Evolutionary conservation across 1,284 basidiomycete genomes (phyloP), one percentile per base, ranked within the genome.

Genomic region (Inonotus hispidus): DNA sequence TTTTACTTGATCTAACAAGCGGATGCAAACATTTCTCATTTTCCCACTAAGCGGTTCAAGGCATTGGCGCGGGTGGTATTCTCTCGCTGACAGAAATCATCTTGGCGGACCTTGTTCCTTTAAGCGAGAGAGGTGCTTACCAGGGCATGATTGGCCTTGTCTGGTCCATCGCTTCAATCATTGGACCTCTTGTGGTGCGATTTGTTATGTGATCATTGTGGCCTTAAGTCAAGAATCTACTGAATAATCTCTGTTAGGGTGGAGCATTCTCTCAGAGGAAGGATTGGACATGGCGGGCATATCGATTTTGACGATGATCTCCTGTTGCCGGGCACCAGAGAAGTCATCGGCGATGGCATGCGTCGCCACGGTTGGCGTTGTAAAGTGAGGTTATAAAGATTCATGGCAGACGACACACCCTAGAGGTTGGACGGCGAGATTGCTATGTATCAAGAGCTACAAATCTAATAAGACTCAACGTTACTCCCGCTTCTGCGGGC

Each of bases 281-380:
- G n/a, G n/a, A n/a, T n/a, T n/a, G n/a, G n/a, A n/a, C n/a, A n/a
- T n/a, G n/a, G n/a, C n/a, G n/a, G n/a, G n/a, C n/a, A n/a, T n/a
- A n/a, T n/a, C n/a, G n/a, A n/a, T n/a, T n/a, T n/a, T n/a, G 49
- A 92, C 82, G 60, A 96, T 88, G 60, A 98, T 95, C 78, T 98
- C 95, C 71, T 98, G 95, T 63, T 92, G 87, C 66, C 94, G 83
- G 1, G 88, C 87, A 23, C 93, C 93, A 62, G 91, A 93, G 77
- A 97, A 97, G 73, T 94, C 95, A 63, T 95, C 95, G 55, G 96
- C 93, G 59, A 93, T 86, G 49, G 93, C 90, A 72, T 89, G 85
- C 35, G 86, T 85, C 65, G 89, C 85, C 47, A 91, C 84, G 35
- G 92, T 90, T 37, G 95, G 86, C 27, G 83, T 73, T 95, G 92